Evolutionary conservation across 2,329 filamentous ascomycete genomes (phyloP).

Genomic region (Fusarium pseudograminearum): DNA sequence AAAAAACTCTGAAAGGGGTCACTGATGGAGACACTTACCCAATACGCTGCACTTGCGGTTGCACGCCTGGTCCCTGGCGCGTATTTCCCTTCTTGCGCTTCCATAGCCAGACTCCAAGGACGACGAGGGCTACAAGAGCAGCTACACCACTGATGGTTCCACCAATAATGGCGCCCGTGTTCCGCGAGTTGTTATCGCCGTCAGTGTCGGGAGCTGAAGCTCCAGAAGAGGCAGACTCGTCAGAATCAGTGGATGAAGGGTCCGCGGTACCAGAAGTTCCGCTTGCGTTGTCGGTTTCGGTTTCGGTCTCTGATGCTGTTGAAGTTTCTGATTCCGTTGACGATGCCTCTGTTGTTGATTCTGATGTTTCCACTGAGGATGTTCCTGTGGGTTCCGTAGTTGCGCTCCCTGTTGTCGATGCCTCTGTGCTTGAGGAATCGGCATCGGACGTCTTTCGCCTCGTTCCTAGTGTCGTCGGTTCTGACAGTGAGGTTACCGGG

Average conservation of each 20-base stretch:
- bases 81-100: conserved; percentile 58
- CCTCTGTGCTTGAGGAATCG: conserved; percentile 13
- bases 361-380: conserved; percentile 23
- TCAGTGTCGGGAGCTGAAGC: conserved; percentile 48
- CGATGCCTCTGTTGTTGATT: conserved; percentile 18
- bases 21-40: conserved; percentile 50
- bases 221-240: conserved; percentile 33
- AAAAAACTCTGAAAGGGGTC: neutral
- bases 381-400: conserved; percentile 25
- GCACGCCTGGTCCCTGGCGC: conserved; percentile 57
- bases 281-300: conserved; percentile 27
- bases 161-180: conserved; percentile 65
- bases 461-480: conserved; percentile 57
- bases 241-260: conserved; percentile 36
- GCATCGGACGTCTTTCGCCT: conserved; percentile 32
- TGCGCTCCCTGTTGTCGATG: conserved; percentile 19
- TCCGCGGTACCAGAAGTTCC: conserved; percentile 38
- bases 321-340: conserved; percentile 29
- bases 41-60: conserved; percentile 56
- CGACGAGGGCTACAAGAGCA: conserved; percentile 57
- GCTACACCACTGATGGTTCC: conserved; percentile 66
- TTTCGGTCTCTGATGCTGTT: conserved; percentile 25
- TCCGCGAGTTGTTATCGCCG: conserved; percentile 48
- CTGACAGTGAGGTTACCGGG: conserved; percentile 53
- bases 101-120: conserved; percentile 58